Base-by-base conservation (phyloP, 352 stramenopile genomes). In the Phytophthora pistaciae region DNA sequence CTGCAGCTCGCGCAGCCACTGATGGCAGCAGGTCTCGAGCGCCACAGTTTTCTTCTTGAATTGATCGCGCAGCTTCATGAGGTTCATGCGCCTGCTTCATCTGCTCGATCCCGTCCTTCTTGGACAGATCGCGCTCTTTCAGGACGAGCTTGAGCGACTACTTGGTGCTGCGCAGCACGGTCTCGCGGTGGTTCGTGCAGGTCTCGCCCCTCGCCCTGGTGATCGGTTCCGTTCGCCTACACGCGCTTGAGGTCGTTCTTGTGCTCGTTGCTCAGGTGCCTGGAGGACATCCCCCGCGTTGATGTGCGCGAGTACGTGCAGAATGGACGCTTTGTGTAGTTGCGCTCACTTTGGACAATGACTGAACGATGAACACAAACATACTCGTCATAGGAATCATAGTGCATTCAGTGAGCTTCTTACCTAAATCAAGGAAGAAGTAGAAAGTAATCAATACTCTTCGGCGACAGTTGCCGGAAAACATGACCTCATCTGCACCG, bases 251-350 rank as follows among this genome's bases (percentile, higher is more conserved):
- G 58, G 72, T 97, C 98, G 78, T 98, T 96, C 61, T 97, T 90
- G 79, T 98, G 94, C 72, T 98, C 94, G 61, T 98, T 98, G 60
- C 98, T 90, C 18, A 99, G 79, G 60, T 98, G 95, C 67, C 98
- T 98, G 13, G n/a, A n/a, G n/a, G n/a, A n/a, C n/a, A n/a, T n/a
- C n/a, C n/a, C n/a, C n/a, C n/a, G n/a, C n/a, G n/a, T n/a, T n/a
- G n/a, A n/a, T n/a, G n/a, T n/a, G n/a, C n/a, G n/a, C n/a, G n/a
- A n/a, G n/a, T n/a, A n/a, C n/a, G n/a, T n/a, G n/a, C n/a, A n/a
- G n/a, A n/a, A n/a, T n/a, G n/a, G n/a, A n/a, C n/a, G n/a, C n/a
- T n/a, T n/a, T n/a, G n/a, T n/a, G n/a, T n/a, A n/a, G n/a, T n/a
- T n/a, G n/a, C n/a, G n/a, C n/a, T n/a, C n/a, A n/a, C n/a, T n/a